Conservation (phyloP, 805 yeast species). For the Limtongozyma cylindracea region DNA sequence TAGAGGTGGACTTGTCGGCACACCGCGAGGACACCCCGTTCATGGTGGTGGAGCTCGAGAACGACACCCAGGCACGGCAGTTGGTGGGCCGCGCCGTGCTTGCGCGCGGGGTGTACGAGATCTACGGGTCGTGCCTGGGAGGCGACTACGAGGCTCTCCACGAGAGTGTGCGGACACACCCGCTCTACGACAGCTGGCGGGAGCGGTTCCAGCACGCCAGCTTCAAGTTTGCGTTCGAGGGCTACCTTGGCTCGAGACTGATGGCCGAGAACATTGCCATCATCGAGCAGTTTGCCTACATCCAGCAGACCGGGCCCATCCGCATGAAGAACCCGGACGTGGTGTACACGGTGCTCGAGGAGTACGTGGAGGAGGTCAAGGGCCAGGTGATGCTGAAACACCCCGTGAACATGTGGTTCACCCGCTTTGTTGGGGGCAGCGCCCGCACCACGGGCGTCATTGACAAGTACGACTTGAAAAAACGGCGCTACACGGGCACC, state of each 20-base stretch:
- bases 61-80: constrained; percentile 39
- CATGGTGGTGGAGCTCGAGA: constrained; percentile 34
- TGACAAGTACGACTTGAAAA: constrained; percentile 60
- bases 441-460: constrained; percentile 37
- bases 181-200: no score
- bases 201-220: constrained; percentile 12
- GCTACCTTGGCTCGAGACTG: constrained; percentile 42
- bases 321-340: constrained; percentile 55
- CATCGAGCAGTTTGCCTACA: constrained; percentile 47
- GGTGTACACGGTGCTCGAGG: constrained; percentile 49
- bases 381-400: constrained; percentile 18
- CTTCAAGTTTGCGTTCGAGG: constrained; percentile 67
- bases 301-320: constrained; percentile 57
- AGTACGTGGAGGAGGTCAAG: constrained; percentile 25
- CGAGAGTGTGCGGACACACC: constrained; percentile 12
- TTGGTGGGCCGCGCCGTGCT: constrained; percentile 46
- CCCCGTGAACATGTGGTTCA: constrained; percentile 47
- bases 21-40: constrained; percentile 47
- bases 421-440: constrained; percentile 38
- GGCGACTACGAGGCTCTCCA: constrained; percentile 29
- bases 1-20: constrained; percentile 29
- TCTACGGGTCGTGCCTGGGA: constrained; percentile 74
- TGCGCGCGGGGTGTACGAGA: constrained; percentile 53
- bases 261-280: constrained; percentile 24
- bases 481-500: constrained; percentile 77